Evolutionary conservation across 2,329 filamentous ascomycete species (phyloP), one percentile per base, ranked within the genome.

Genomic region (Westerdykella aurantiaca): DNA sequence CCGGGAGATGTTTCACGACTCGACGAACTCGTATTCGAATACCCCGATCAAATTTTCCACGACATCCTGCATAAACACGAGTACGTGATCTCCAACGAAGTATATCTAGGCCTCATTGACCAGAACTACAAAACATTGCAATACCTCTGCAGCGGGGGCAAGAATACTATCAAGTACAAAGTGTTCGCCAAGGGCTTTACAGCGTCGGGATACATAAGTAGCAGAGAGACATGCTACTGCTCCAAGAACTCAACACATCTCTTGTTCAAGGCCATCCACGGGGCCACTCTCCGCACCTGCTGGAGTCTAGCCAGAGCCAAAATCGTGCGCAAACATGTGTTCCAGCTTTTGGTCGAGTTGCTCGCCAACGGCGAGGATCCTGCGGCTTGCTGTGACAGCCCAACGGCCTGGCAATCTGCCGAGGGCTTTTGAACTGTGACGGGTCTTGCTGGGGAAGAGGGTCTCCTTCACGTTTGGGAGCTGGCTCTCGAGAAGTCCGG

Each of bases 291-390:
- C 23, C 31, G 6, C 6, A 12, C 12, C 13, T 31, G 18, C 18
- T 21, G 18, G 14, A 31, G 16, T 14, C 29, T 31, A 9, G 38
- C 35, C 3, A 12, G 22, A 25, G 16, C 34, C 21, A 41, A 18
- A 16, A 31, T 17, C 33, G 3, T 44, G 12, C 31, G 37, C 9
- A 31, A 31, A 34, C 45, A 47, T 38, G 14, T 47, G 4, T 37
- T 29, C 17, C 42, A 41, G n/a, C 33, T 47, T 14, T 17, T 44
- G 4, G 38, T 47, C 13, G 9, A 37, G 10, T 41, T 47, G 14
- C 33, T 47, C 3, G 22, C 41, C n/a, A 43, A 34, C 25, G 45
- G 41, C 13, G 45, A 47, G 33, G 38, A 47, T 29, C 45, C 45
- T 3, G n/a, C 25, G 17, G 38, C 41, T 14, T 38, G 14, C 13